A percentile compares a stretch with the other conserved stretches of the same genome.
Conservation (phyloP, 441 rosid species). For the Pelargonium citronellum region DNA sequence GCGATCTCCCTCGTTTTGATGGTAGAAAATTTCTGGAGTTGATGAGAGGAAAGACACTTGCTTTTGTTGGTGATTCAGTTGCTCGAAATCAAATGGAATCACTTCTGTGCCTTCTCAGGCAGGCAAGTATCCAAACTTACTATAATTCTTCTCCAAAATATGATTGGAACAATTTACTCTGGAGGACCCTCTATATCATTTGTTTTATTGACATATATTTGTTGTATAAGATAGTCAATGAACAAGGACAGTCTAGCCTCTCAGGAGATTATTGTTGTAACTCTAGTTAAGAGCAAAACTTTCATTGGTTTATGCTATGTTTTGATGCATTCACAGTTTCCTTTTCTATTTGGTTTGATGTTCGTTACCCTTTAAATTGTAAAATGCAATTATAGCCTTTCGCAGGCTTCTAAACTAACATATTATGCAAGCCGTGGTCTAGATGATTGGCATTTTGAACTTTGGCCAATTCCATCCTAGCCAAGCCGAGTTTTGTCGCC, state of each 20-base stretch:
- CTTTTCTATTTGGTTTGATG: background rate
- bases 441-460: too few species aligned
- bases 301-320: background rate
- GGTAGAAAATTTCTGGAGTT: conserved; percentile 73
- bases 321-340: background rate
- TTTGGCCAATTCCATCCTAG: too few species aligned
- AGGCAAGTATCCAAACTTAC: conserved; percentile 44
- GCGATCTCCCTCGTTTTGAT: conserved; percentile 89
- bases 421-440: background rate
- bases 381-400: background rate
- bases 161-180: background rate
- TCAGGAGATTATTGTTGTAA: background rate
- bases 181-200: background rate
- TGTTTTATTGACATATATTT: background rate
- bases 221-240: background rate
- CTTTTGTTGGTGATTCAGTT: conserved; percentile 88
- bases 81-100: conserved; percentile 99
- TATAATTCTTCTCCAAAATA: background rate
- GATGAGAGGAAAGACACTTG: conserved; percentile 87
- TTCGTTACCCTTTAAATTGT: background rate
- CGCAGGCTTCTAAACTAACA: background rate
- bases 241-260: background rate
- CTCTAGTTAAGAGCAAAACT: background rate
- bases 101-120: conserved; percentile 92
- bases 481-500: too few species aligned